A percentile compares a stretch with the other conserved stretches of the same genome.
These are phyloP conservation scores for Pelargonium australe DNA, from an alignment of 441 rosid genomes.

Conservation along the genomic window DNA sequence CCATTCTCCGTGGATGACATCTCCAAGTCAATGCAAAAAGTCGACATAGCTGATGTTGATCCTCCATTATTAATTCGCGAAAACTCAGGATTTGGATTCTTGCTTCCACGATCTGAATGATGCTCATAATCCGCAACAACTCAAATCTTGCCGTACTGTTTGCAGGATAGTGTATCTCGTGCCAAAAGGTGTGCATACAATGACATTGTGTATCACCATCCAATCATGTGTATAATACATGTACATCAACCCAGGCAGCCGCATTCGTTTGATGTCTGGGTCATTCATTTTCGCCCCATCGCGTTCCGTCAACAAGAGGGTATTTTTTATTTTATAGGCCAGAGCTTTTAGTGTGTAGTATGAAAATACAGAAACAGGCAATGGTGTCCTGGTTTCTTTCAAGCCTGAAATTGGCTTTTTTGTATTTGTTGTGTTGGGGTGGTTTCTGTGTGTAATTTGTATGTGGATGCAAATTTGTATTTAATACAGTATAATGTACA, in stretches of 20 bases:
- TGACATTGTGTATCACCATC: slow-evolving; percentile 19
- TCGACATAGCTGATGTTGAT: slow-evolving; percentile 76
- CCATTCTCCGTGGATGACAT: slow-evolving; percentile 96
- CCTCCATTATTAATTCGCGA: slow-evolving; percentile 88
- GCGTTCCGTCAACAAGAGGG: slow-evolving; percentile 25
- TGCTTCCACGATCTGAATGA: slow-evolving; percentile 53
- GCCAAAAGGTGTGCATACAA: slow-evolving; percentile 38
- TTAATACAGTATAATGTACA: no score
- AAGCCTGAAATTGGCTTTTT: slow-evolving; percentile 7
- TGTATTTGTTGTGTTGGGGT: no score
- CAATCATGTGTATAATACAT: slow-evolving; percentile 27
- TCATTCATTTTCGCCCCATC: slow-evolving; percentile 32
- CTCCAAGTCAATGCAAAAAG: slow-evolving; percentile 89
- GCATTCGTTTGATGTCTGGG: slow-evolving; percentile 24
- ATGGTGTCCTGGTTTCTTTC: slow-evolving; percentile 22
- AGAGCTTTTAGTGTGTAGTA: slow-evolving; percentile 28
- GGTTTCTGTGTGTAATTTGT: no score
- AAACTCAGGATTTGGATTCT: slow-evolving; percentile 87
- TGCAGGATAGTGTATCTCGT: no score
- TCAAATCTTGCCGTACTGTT: slow-evolving; percentile 7
- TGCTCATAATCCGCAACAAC: slow-evolving; percentile 8
- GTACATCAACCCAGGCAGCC: slow-evolving; percentile 21
- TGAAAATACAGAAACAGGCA: slow-evolving; percentile 27
- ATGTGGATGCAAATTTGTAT: no score
- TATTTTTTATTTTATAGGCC: slow-evolving; percentile 24